Percentiles rank a stretch among this genome's conserved stretches.
Evolutionary conservation across 192 early-diverging fungal species (phyloP).

Genomic region (Entomortierella parvispora): DNA sequence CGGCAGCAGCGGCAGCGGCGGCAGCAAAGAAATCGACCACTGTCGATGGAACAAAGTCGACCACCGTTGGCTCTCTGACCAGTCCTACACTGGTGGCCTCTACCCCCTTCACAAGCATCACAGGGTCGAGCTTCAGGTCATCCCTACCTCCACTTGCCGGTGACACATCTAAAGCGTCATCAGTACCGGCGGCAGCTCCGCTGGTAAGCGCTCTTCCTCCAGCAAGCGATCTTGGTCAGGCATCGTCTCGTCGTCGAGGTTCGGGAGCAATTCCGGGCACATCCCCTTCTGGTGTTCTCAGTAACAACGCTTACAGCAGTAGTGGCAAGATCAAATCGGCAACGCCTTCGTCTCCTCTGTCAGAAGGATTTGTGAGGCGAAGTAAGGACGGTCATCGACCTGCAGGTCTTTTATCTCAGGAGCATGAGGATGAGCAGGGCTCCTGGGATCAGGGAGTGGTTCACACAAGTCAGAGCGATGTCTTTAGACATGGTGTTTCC

Average conservation of each 20-base stretch:
- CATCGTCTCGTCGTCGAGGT: constrained; percentile 14
- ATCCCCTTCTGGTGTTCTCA: too few species aligned
- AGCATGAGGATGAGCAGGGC: neutral
- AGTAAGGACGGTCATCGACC: constrained; percentile 31
- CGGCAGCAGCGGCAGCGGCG: constrained; percentile 7
- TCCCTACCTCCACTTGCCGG: too few species aligned
- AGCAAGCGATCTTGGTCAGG: constrained; percentile 2
- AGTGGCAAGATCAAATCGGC: neutral
- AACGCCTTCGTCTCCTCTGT: constrained; percentile 4
- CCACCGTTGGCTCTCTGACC: neutral
- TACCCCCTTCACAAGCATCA: too few species aligned
- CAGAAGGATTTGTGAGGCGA: constrained; percentile 20
- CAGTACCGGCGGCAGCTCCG: too few species aligned
- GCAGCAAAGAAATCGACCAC: neutral
- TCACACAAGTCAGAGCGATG: constrained; percentile 36
- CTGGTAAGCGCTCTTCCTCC: too few species aligned
- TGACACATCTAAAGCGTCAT: too few species aligned
- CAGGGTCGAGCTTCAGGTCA: too few species aligned
- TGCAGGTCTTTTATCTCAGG: neutral
- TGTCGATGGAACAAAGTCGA: constrained; percentile 8
- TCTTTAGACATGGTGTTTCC: constrained; percentile 1
- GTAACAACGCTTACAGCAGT: neutral
- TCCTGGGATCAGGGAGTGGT: constrained; percentile 13
- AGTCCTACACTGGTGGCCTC: neutral
- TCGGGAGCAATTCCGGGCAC: neutral